phyloP scores from a whole-genome alignment of 2,329 filamentous ascomycete genomes.

The Aspergillus sp. region DNA sequence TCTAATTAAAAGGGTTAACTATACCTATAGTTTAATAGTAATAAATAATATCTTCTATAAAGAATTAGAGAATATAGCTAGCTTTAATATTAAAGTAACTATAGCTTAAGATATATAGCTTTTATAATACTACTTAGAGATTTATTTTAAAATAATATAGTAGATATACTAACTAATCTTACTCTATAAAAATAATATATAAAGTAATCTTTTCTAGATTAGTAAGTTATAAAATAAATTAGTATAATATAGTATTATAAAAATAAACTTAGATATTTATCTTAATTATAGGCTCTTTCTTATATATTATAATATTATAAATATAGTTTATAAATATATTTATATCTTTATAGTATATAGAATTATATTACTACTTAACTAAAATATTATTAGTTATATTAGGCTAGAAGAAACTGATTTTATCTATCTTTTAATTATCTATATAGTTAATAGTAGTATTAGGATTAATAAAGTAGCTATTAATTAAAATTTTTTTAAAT shows the following conservation, averaged over 20 bases:
- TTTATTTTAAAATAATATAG: background rate
- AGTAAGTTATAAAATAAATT: background rate
- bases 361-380: too few relatives aligned
- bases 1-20: background rate
- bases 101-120: background rate
- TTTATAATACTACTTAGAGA: background rate
- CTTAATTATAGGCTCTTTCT: background rate
- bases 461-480: too few relatives aligned
- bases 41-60: background rate
- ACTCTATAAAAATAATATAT: background rate
- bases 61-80: background rate
- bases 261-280: background rate
- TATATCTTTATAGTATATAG: too few relatives aligned
- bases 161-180: background rate
- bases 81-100: background rate
- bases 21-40: background rate
- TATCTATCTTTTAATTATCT: too few relatives aligned
- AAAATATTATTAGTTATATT: too few relatives aligned
- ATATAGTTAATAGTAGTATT: too few relatives aligned
- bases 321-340: too few relatives aligned
- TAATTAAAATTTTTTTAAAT: rapidly evolving
- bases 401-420: too few relatives aligned
- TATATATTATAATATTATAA: background rate
- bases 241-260: background rate
- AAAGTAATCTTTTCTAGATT: background rate